Conservation (phyloP, 2,329 filamentous ascomycete genomes). For the Exophiala viscosa region DNA sequence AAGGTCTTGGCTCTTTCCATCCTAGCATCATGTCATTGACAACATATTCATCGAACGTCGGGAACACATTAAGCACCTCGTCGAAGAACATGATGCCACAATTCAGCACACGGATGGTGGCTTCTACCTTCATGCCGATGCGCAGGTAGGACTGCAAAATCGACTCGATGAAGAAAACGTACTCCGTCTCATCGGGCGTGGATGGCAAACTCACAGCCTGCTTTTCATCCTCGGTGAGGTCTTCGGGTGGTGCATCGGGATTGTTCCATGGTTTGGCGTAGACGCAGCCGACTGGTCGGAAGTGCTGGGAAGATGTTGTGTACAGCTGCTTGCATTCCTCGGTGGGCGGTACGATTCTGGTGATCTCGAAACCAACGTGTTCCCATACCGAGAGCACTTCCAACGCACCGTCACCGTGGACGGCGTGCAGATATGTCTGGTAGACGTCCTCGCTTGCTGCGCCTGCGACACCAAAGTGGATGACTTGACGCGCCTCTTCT, state of each 20-base stretch:
- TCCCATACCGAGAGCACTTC: constrained; percentile 45
- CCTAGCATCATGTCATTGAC: constrained; percentile 66
- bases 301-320: constrained; percentile 37
- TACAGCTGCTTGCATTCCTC: constrained; percentile 49
- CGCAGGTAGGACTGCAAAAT: constrained; percentile 55
- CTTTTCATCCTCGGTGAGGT: constrained; percentile 36
- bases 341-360: constrained; percentile 47
- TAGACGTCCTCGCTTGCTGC: constrained; percentile 41
- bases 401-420: constrained; percentile 34
- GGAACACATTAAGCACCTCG: constrained; percentile 52
- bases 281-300: constrained; percentile 53
- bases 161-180: constrained; percentile 66
- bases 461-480: constrained; percentile 50
- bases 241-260: constrained; percentile 38
- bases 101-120: constrained; percentile 55
- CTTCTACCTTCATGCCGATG: constrained; percentile 61
- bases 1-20: constrained; percentile 56
- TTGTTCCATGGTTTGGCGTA: constrained; percentile 50
- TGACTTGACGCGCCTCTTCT: constrained; percentile 47
- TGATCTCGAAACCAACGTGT: constrained; percentile 60
- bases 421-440: constrained; percentile 36
- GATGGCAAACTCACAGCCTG: constrained; percentile 2
- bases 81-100: constrained; percentile 64
- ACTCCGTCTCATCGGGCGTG: constrained; percentile 33
- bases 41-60: constrained; percentile 62